These are phyloP conservation scores for Calonectria pauciramosa DNA, from an alignment of 2,329 filamentous ascomycete genomes.

Conservation along the genomic window DNA sequence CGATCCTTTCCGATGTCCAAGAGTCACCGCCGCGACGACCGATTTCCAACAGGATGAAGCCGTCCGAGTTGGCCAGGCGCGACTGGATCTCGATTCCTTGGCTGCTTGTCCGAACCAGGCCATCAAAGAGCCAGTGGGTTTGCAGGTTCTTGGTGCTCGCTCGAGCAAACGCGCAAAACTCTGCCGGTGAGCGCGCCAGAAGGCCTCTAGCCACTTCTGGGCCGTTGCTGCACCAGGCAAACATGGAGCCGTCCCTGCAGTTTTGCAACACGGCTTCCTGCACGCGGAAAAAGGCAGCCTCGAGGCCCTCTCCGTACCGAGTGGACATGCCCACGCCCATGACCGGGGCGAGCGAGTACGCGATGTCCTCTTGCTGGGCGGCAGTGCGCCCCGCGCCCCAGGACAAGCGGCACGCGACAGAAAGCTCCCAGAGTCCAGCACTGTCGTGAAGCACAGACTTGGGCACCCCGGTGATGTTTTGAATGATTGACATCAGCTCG, in stretches of 20 bases:
- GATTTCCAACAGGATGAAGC: neutral
- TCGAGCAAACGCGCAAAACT: neutral
- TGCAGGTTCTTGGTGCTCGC: neutral
- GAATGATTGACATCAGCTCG: neutral
- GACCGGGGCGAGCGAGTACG: neutral
- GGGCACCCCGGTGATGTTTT: neutral
- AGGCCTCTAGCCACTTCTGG: neutral
- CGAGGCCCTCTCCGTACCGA: slow-evolving; percentile 8
- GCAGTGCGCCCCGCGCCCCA: neutral
- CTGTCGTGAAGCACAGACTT: neutral
- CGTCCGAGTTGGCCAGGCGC: neutral
- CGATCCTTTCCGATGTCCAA: neutral
- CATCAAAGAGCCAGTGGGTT: neutral
- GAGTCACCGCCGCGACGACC: neutral
- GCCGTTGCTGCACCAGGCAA: neutral
- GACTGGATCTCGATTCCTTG: neutral
- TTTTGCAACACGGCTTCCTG: neutral
- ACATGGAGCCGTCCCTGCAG: neutral
- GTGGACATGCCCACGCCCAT: neutral
- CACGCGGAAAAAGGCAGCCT: neutral
- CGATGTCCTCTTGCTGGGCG: neutral
- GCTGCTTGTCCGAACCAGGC: neutral
- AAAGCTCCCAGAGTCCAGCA: neutral
- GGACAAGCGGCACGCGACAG: neutral
- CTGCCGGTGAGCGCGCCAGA: neutral